phyloP scores from a whole-genome alignment of 352 stramenopile genomes.

The Phytophthora hibernalis region DNA sequence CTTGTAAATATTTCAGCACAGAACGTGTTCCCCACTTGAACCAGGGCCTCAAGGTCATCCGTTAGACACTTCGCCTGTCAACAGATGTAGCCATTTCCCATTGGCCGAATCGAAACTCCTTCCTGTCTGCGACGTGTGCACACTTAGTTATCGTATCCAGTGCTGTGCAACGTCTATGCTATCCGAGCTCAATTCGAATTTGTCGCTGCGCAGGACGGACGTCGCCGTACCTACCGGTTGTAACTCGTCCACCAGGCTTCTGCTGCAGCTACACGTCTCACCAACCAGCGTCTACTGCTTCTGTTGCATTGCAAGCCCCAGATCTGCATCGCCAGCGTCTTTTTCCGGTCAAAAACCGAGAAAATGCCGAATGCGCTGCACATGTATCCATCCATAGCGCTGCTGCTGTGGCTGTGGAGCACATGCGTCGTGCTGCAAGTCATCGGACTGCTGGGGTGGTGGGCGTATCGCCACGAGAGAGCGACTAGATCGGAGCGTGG shows the following conservation, averaged over 20 bases:
- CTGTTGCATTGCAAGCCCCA: background rate
- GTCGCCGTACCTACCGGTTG: background rate
- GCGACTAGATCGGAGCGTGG: background rate
- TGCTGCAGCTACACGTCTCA: background rate
- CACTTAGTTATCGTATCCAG: slow-evolving; percentile 23
- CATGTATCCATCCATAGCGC: slow-evolving; percentile 48
- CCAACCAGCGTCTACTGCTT: background rate
- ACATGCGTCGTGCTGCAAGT: slow-evolving; percentile 43
- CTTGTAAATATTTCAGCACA: no score
- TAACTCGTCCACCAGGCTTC: background rate
- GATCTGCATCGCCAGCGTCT: background rate
- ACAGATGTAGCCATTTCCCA: slow-evolving; percentile 18
- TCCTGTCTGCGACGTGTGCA: slow-evolving; percentile 34
- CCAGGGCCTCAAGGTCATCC: background rate
- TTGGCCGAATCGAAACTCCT: slow-evolving; percentile 10
- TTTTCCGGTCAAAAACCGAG: background rate
- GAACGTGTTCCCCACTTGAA: no score
- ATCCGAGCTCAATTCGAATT: background rate
- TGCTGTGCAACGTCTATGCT: slow-evolving; percentile 12
- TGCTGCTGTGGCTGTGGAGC: slow-evolving; percentile 41
- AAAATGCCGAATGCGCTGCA: slow-evolving; percentile 49
- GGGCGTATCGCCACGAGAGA: slow-evolving; percentile 27
- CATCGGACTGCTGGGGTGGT: slow-evolving; percentile 36
- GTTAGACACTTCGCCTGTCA: slow-evolving; percentile 20
- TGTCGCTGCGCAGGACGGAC: background rate